Base-by-base conservation (phyloP, 306 rosid genomes). In the Cucumis cinereus region DNA sequence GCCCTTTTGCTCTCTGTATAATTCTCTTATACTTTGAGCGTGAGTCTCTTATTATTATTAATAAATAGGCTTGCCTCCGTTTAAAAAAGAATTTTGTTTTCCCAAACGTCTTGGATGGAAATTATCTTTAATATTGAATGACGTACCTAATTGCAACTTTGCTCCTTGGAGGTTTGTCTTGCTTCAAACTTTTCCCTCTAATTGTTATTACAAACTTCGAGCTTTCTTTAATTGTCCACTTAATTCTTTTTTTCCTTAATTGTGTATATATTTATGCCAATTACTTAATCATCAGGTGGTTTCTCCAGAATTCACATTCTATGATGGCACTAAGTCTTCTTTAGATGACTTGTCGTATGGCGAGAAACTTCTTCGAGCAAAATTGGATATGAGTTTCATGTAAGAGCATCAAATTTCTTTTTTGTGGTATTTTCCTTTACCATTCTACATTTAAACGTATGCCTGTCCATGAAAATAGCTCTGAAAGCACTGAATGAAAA, bases 351-450 rank as follows among this genome's bases (percentile, higher is more conserved):
- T 97, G 40, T 76, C 86, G 17, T 88, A 74, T 79, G 92, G 99
- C 54, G 99, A 94, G 85, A 94, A 92, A 87, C 99, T 92, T 85
- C 88, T 94, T 74, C 99, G 99, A 57, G 99, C 99, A 38, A 94
- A 94, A 86, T 78, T 94, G 93, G 99, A 94, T 76, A 64, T 94
- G 76, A 94, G 95, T 80, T 94, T 94, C 95, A 92, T 92, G 99
- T 94, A 78, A 92, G 96, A 78, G 74, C 56, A 63, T 14, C 62
- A 8, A 15, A 30, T 19, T 73, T 77, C 16, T 59, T 30, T 43
- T 49, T 33, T 40, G 9, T 8, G 43, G 15, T 43, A 0, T 74
- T 63, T 36, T 59, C 66, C 28, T 17, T 2, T 49, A 4, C 14
- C 74, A 75, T 45, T 67, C 47, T 64, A 41, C 19, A 7, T 41